These are phyloP conservation scores for Xylaria multiplex DNA, from an alignment of 2,329 filamentous ascomycete genomes.

Conservation along the genomic window DNA sequence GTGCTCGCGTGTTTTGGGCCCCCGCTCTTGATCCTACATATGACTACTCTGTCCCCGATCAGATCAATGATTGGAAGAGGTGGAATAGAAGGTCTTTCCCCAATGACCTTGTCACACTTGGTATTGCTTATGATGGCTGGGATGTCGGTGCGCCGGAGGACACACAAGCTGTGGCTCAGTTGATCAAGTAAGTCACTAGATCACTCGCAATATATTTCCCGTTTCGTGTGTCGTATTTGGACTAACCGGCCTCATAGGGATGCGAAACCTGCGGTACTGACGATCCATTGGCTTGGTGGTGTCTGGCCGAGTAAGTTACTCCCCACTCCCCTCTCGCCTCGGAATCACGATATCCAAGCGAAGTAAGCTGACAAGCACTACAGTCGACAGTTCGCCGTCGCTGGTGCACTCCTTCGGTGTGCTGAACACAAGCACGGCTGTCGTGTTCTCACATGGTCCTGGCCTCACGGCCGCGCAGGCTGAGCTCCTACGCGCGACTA, in stretches of 20 bases:
- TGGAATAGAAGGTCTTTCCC: conserved; percentile 48
- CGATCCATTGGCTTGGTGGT: conserved; percentile 55
- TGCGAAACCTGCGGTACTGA: conserved; percentile 53
- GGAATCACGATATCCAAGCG: background rate
- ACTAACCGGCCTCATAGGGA: conserved; percentile 6
- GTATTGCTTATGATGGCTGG: conserved; percentile 56
- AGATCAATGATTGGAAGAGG: conserved; percentile 53
- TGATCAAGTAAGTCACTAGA: conserved; percentile 47
- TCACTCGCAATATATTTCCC: no score
- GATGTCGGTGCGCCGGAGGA: conserved; percentile 44
- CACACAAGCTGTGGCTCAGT: conserved; percentile 47
- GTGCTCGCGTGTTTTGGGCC: conserved; percentile 60
- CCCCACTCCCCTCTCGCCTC: no score
- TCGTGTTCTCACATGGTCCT: conserved; percentile 63
- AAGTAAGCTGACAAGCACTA: background rate
- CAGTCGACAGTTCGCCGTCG: conserved; percentile 52
- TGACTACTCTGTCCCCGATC: conserved; percentile 50
- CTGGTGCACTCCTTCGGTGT: conserved; percentile 51
- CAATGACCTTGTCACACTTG: conserved; percentile 50
- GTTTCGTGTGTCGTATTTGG: background rate
- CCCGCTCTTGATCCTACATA: conserved; percentile 54
- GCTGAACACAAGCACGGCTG: conserved; percentile 57
- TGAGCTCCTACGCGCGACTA: conserved; percentile 56
- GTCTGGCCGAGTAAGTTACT: conserved; percentile 51
- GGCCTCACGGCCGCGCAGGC: conserved; percentile 55